Conservation (phyloP, 169 alveolate species). For the Theileria annulata region DNA sequence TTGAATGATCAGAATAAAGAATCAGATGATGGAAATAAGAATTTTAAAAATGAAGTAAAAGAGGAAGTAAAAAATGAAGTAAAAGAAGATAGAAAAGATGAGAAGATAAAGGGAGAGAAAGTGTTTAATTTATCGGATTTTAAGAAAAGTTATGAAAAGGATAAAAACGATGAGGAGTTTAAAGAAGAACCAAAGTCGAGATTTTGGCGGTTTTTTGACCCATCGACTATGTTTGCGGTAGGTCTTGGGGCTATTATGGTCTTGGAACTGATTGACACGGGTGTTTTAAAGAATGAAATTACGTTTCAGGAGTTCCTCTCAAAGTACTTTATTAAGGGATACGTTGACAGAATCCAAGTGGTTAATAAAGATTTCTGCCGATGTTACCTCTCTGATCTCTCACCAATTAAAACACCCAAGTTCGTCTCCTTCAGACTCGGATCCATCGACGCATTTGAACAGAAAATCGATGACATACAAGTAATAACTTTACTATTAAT, state of each 20-base stretch:
- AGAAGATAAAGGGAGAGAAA: not conserved
- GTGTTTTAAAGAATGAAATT: slow-evolving; percentile 74
- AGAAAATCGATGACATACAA: slow-evolving; percentile 74
- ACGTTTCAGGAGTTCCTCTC: slow-evolving; percentile 82
- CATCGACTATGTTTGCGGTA: slow-evolving; percentile 47
- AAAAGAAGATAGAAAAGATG: not conserved
- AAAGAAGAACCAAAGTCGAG: slow-evolving; percentile 23
- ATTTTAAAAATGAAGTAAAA: no score
- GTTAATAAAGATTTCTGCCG: slow-evolving; percentile 76
- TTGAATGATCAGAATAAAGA: not conserved
- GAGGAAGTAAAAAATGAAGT: not conserved
- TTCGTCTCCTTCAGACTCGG: slow-evolving; percentile 76
- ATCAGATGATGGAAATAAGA: no score
- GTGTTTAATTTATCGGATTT: not conserved
- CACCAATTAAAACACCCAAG: slow-evolving; percentile 44
- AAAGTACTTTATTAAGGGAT: slow-evolving; percentile 78
- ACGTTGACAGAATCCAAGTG: slow-evolving; percentile 77
- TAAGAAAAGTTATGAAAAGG: slow-evolving; percentile 17
- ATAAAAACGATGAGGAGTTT: not conserved
- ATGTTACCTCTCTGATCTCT: slow-evolving; percentile 56
- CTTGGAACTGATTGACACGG: slow-evolving; percentile 66
- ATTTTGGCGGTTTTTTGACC: slow-evolving; percentile 42
- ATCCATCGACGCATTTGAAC: slow-evolving; percentile 76
- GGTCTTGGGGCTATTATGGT: slow-evolving; percentile 54
- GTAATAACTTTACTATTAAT: slow-evolving; percentile 7